Evolutionary conservation across 768 basidiomycete species (phyloP).

Genomic region (Pholiota conissans): DNA sequence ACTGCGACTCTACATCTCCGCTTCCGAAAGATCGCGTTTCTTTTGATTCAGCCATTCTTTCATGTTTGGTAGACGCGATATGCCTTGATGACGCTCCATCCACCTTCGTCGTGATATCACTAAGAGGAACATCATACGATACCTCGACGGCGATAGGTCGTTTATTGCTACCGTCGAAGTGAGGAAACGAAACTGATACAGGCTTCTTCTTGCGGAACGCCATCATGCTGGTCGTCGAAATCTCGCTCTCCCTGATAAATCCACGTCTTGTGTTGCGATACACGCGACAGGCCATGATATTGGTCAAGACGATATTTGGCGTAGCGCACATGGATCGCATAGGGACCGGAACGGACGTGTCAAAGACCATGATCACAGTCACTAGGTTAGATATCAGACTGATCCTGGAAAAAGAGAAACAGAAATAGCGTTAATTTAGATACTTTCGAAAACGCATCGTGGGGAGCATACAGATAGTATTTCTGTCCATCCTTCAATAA

Average conservation of each 20-base stretch:
- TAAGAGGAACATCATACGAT: background rate
- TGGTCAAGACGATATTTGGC: constrained; percentile 6
- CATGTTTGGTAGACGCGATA: background rate
- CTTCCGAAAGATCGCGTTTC: background rate
- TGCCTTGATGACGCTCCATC: background rate
- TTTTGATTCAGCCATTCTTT: background rate
- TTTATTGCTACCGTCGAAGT: background rate
- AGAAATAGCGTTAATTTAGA: too few species aligned
- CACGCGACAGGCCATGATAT: constrained; percentile 4
- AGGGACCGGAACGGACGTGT: constrained; percentile 6
- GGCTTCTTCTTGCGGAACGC: background rate
- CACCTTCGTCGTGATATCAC: constrained; percentile 4
- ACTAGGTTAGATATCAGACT: constrained; percentile 2
- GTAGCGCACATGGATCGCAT: constrained; percentile 8
- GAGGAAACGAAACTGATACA: background rate
- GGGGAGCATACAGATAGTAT: constrained; percentile 8
- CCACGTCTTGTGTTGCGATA: constrained; percentile 5
- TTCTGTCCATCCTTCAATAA: constrained; percentile 11
- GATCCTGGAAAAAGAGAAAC: background rate
- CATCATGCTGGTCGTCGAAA: constrained; percentile 1
- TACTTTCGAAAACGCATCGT: background rate
- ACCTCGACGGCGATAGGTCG: background rate
- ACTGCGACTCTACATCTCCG: background rate
- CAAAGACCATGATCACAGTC: constrained; percentile 2
- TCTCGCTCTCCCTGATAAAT: background rate